Conservation (phyloP, 1,139 yeast genomes). For the Candida dubliniensis region DNA sequence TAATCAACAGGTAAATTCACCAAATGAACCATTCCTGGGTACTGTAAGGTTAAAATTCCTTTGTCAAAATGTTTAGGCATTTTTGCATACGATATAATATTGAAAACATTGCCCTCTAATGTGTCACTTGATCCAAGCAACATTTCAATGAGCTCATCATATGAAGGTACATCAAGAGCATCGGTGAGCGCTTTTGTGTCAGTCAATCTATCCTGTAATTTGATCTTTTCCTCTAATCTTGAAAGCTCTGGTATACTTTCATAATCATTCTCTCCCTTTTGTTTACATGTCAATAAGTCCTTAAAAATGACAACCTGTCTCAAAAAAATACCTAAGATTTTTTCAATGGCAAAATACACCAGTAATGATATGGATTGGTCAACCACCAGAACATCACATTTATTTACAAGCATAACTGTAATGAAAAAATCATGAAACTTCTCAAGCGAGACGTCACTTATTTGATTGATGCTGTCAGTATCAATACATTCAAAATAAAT, state of each 20-base stretch:
- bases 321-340: slow-evolving; percentile 33
- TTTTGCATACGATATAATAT: slow-evolving; percentile 27
- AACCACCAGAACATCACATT: slow-evolving; percentile 4
- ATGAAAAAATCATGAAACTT: slow-evolving; percentile 1
- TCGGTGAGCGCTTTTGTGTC: slow-evolving; percentile 20
- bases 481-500: slow-evolving; percentile 5
- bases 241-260: slow-evolving; percentile 20
- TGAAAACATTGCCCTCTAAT: slow-evolving; percentile 29
- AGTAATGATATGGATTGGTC: neutral
- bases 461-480: neutral
- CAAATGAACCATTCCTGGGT: slow-evolving; percentile 42
- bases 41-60: slow-evolving; percentile 33
- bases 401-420: neutral
- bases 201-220: slow-evolving; percentile 2
- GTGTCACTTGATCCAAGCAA: slow-evolving; percentile 11
- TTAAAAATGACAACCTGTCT: slow-evolving; percentile 37
- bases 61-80: slow-evolving; percentile 24
- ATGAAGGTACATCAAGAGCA: slow-evolving; percentile 23
- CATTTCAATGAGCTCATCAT: slow-evolving; percentile 18
- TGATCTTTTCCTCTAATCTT: slow-evolving; percentile 14
- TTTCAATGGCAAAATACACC: slow-evolving; percentile 31
- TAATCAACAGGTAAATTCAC: slow-evolving; percentile 39
- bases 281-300: slow-evolving; percentile 31
- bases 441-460: neutral
- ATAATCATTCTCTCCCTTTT: slow-evolving; percentile 26